Percentiles rank a stretch among this genome's conserved stretches.
phyloP scores from a whole-genome alignment of 2,329 filamentous ascomycete genomes.

The Lecanicillium sp. region DNA sequence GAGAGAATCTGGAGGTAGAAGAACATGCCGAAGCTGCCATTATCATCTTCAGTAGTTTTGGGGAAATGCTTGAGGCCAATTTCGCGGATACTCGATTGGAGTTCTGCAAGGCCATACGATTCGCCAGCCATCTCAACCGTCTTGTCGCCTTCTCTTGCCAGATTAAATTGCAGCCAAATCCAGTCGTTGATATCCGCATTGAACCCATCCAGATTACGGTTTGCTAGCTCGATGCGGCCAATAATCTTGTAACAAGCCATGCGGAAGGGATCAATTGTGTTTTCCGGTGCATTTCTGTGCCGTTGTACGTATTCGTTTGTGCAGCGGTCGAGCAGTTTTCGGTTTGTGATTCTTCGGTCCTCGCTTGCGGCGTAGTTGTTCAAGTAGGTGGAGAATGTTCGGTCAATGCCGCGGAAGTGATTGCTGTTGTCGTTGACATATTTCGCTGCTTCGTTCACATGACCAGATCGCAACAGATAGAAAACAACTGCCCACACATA shows the following conservation, averaged over 20 bases:
- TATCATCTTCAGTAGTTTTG: constrained; percentile 68
- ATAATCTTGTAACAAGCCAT: constrained; percentile 98
- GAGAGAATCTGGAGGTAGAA: constrained; percentile 88
- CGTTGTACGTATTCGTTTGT: constrained; percentile 85
- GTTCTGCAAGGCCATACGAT: constrained; percentile 55
- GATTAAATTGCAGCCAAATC: constrained; percentile 65
- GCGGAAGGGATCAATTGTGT: constrained; percentile 86
- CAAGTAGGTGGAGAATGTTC: constrained; percentile 83
- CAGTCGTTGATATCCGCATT: constrained; percentile 61
- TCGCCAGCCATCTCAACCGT: constrained; percentile 57
- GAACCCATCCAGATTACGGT: constrained; percentile 54
- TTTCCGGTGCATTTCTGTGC: constrained; percentile 72
- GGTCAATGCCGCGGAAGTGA: constrained; percentile 83
- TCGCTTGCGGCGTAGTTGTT: constrained; percentile 70
- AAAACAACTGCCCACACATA: constrained; percentile 93
- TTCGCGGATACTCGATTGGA: constrained; percentile 74
- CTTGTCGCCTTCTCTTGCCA: constrained; percentile 57
- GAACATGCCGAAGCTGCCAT: constrained; percentile 76
- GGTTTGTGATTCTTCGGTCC: constrained; percentile 63
- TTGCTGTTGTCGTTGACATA: constrained; percentile 75
- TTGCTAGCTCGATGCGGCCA: constrained; percentile 63
- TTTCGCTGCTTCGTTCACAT: constrained; percentile 72
- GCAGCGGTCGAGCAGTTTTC: constrained; percentile 77
- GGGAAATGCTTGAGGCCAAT: constrained; percentile 89
- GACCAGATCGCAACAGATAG: constrained; percentile 78